Evolutionary conservation across 768 basidiomycete species (phyloP).

Genomic region (Rhodotorula paludigena): DNA sequence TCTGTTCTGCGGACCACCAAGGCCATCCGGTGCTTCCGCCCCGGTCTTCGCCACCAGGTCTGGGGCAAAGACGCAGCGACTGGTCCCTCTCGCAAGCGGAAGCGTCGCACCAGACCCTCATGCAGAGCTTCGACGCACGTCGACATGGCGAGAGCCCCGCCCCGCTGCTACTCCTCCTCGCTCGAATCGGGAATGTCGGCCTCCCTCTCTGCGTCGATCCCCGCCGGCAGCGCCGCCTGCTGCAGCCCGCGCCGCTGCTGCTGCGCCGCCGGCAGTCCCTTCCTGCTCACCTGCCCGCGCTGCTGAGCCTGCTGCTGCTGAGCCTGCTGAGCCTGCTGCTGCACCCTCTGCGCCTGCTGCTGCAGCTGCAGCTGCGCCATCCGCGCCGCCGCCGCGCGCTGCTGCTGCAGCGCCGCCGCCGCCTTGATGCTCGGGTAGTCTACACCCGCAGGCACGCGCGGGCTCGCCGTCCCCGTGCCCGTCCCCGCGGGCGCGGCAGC

Average conservation of each 20-base stretch:
- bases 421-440: constrained; percentile 4
- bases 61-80: no score
- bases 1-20: no score
- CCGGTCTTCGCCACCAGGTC: no score
- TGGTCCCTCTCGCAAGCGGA: no score
- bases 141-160: no score
- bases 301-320: background rate
- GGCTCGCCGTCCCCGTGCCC: background rate
- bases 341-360: background rate
- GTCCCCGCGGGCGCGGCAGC: background rate
- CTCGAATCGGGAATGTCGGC: constrained; percentile 10
- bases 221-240: no score
- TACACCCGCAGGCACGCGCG: background rate
- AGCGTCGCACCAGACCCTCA: no score
- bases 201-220: background rate
- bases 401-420: constrained; percentile 2
- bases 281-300: background rate
- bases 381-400: no score
- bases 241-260: no score
- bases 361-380: background rate
- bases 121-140: no score
- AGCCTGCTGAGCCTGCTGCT: background rate
- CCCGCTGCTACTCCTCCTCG: constrained; percentile 5
- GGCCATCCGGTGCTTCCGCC: no score
- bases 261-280: background rate